Percentiles rank a stretch among this genome's conserved stretches.
These are phyloP conservation scores for Leccinum arenicola DNA, from an alignment of 768 basidiomycete genomes.

Conservation along the genomic window DNA sequence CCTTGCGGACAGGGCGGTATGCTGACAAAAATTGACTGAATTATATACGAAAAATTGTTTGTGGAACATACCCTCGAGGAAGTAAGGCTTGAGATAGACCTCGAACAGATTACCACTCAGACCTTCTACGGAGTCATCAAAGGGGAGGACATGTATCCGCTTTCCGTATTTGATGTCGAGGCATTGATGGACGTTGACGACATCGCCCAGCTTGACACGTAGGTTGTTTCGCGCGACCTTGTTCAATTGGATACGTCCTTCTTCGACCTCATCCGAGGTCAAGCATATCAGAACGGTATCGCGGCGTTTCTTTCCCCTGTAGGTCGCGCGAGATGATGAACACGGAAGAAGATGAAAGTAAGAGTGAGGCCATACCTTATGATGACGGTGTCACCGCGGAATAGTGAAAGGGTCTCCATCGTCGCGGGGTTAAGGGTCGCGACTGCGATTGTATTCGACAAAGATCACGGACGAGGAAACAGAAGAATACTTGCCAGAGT, in stretches of 20 bases:
- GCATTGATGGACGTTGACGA: constrained; percentile 94
- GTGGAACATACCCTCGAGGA: constrained; percentile 75
- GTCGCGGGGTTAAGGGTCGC: constrained; percentile 95
- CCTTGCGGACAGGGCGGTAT: constrained; percentile 95
- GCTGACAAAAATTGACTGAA: constrained; percentile 38
- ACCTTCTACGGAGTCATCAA: constrained; percentile 98
- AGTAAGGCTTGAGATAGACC: constrained; percentile 98
- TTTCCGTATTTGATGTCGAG: constrained; percentile 99
- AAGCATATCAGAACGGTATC: constrained; percentile 98
- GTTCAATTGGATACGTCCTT: constrained; percentile 98
- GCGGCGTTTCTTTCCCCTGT: constrained; percentile 93
- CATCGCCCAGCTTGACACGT: constrained; percentile 94
- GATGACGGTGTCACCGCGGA: constrained; percentile 96
- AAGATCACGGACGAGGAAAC: constrained; percentile 12
- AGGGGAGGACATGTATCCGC: constrained; percentile 93
- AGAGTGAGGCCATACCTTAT: constrained; percentile 57
- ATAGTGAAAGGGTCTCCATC: constrained; percentile 91
- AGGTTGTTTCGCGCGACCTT: constrained; percentile 99
- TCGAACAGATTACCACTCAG: constrained; percentile 98
- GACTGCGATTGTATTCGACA: constrained; percentile 43
- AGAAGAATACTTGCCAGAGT: constrained; percentile 66
- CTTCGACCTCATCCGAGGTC: constrained; percentile 94
- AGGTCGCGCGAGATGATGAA: constrained; percentile 4
- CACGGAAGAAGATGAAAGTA: neutral
- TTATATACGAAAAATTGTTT: neutral